Base-by-base conservation (phyloP, 106 monocot genomes). In the Platanthera zijinensis region DNA sequence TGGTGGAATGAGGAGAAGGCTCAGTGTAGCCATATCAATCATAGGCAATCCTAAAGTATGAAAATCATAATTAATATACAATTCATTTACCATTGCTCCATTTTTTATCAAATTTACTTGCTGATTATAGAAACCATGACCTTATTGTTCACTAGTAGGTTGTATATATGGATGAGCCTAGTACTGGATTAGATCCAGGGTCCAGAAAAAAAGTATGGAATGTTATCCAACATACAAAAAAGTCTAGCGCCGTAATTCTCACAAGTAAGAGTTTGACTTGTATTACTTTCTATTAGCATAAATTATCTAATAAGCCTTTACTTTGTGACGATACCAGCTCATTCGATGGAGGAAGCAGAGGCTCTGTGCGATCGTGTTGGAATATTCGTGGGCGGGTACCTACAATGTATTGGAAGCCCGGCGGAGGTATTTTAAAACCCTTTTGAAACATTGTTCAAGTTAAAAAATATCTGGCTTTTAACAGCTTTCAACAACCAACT, bases 1-100 rank as follows among this genome's bases (percentile, higher is more conserved):
- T 77, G 90, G 87, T 46, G 90, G 90, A 61, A 90, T 90, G 90
- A 90, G 87, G 62, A 78, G 90, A 67, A 77, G 90, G 39, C 85
- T 90, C 22, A 90, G 87, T 52, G 79, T 87, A 66, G 90, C 90
- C 5, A 90, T 90, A 45, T 87, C 90, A 61, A 51, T 90, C 39
- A 90, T 90, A 47, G 90, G 90, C 9, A 66, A 85, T 56, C 78
- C 89, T 15, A 52, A 77, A 50, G 89, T 89, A 76, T 50, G 71
- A 22, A 52, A 66, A 45, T 6, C 8, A 48, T 0, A 47, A 46
- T 70, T 6, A 47, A 47, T 48, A 30, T 66, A 32, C 6, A 11
- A 39, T 0, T 39, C 6, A 66, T 66, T 4, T 32, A 66, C 9
- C 28, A 47, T 69, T 45, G 5, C 48, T 70, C n/a, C 25, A 25